Evolutionary conservation across 2,329 filamentous ascomycete genomes (phyloP).

Genomic region (Thermochaetoides dissita): DNA sequence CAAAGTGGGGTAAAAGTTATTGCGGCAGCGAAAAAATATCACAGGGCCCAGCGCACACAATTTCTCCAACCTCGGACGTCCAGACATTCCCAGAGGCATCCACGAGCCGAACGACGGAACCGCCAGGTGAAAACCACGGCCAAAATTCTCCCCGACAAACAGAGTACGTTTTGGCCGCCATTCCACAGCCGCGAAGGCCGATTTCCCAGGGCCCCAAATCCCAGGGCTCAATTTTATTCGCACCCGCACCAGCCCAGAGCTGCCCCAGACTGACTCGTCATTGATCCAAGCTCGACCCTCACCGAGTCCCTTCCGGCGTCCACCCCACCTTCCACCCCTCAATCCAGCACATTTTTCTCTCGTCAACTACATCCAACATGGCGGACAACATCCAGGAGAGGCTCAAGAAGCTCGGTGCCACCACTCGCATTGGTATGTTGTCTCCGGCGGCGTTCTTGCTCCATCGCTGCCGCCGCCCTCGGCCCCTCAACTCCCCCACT

Average conservation of each 20-base stretch:
- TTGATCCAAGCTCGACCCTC: constrained; percentile 14
- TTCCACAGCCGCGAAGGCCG: constrained; percentile 4
- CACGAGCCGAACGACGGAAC: constrained; percentile 14
- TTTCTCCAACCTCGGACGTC: constrained; percentile 17
- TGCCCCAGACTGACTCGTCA: constrained; percentile 13
- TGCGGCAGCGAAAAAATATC: constrained; percentile 19
- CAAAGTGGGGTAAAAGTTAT: constrained; percentile 17
- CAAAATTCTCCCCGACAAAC: constrained; percentile 9
- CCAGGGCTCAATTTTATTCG: no score
- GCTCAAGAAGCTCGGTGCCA: constrained; percentile 44
- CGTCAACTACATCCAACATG: constrained; percentile 22
- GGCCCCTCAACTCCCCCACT: constrained; percentile 5
- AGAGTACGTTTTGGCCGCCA: constrained; percentile 11
- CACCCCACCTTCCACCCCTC: constrained; percentile 10
- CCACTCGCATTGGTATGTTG: constrained; percentile 53
- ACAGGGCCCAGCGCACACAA: constrained; percentile 18
- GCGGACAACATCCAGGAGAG: constrained; percentile 40
- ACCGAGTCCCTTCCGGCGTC: constrained; percentile 11
- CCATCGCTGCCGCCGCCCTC: not conserved
- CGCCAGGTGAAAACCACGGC: constrained; percentile 10
- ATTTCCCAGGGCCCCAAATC: not conserved
- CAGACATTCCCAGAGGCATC: constrained; percentile 9
- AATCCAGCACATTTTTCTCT: constrained; percentile 3
- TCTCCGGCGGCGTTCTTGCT: not conserved
- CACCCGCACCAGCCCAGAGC: not conserved